Conservation (phyloP, 108 stramenopile genomes). For the Fragilaria crotonensis region DNA sequence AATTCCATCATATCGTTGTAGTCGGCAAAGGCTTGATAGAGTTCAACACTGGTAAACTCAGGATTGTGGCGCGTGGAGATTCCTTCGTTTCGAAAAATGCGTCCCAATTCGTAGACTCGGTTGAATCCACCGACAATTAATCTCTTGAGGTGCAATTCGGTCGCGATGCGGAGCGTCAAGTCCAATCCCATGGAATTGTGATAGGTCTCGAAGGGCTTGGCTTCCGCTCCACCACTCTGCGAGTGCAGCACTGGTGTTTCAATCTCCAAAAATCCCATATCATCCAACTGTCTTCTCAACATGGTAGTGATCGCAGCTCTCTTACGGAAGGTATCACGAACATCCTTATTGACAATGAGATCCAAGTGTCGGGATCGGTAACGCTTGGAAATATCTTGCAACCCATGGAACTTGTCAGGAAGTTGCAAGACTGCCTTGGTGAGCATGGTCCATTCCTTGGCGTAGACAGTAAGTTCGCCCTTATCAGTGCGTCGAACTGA, state of each 20-base stretch:
- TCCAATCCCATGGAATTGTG: slow-evolving; percentile 92
- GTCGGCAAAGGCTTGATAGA: slow-evolving; percentile 98
- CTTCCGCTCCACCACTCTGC: slow-evolving; percentile 95
- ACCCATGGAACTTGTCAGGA: slow-evolving; percentile 94
- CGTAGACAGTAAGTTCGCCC: slow-evolving; percentile 94
- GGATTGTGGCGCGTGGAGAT: slow-evolving; percentile 97
- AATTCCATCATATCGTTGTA: slow-evolving; percentile 97
- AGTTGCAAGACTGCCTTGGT: slow-evolving; percentile 91
- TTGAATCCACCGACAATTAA: slow-evolving; percentile 97
- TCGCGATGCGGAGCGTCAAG: slow-evolving; percentile 96
- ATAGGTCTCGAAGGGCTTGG: slow-evolving; percentile 97
- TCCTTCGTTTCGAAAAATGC: slow-evolving; percentile 99
- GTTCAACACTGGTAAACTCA: slow-evolving; percentile 97
- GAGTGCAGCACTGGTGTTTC: slow-evolving; percentile 96
- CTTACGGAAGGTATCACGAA: slow-evolving; percentile 86
- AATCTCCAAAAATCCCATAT: slow-evolving; percentile 93
- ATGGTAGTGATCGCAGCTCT: slow-evolving; percentile 86
- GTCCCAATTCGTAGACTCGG: slow-evolving; percentile 95
- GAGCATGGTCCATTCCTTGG: slow-evolving; percentile 91
- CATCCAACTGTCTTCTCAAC: slow-evolving; percentile 84
- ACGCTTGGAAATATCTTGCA: slow-evolving; percentile 90
- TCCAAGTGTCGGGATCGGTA: slow-evolving; percentile 94
- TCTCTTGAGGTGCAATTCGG: slow-evolving; percentile 95
- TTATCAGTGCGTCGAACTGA: slow-evolving; percentile 93
- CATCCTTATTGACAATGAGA: slow-evolving; percentile 91